phyloP scores from a whole-genome alignment of 305 asterid species.

The Fraxinus latifolia region DNA sequence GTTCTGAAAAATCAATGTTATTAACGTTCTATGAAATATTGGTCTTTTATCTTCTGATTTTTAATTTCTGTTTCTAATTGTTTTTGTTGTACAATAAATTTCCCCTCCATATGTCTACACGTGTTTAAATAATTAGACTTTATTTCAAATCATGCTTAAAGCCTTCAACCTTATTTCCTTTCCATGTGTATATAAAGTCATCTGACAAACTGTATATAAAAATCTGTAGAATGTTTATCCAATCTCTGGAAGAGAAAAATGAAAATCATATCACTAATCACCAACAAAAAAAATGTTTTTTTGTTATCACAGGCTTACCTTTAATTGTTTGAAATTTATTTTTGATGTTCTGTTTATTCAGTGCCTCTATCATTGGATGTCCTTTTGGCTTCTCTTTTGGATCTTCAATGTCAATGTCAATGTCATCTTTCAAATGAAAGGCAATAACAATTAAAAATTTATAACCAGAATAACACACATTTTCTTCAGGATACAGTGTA shows the following conservation, averaged over 20 bases:
- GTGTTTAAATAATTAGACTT: not conserved
- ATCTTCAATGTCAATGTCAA: slow-evolving; percentile 77
- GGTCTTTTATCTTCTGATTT: not conserved
- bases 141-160: not conserved
- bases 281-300: not conserved
- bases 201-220: not conserved
- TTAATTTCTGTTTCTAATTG: not conserved
- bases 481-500: not conserved
- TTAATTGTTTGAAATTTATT: slow-evolving; percentile 71
- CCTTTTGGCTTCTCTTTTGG: slow-evolving; percentile 67
- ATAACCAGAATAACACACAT: not conserved
- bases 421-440: slow-evolving; percentile 52
- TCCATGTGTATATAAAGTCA: not conserved
- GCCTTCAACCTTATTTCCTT: not conserved
- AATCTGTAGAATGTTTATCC: not conserved
- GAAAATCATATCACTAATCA: not conserved
- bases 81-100: not conserved
- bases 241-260: not conserved
- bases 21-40: not conserved
- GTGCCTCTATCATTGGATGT: slow-evolving; percentile 56
- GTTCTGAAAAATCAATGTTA: not conserved
- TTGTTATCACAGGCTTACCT: slow-evolving; percentile 36
- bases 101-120: not conserved
- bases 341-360: slow-evolving; percentile 63
- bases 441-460: not conserved